Conservation (phyloP, 768 basidiomycete genomes). For the Termitomyces heimii region DNA sequence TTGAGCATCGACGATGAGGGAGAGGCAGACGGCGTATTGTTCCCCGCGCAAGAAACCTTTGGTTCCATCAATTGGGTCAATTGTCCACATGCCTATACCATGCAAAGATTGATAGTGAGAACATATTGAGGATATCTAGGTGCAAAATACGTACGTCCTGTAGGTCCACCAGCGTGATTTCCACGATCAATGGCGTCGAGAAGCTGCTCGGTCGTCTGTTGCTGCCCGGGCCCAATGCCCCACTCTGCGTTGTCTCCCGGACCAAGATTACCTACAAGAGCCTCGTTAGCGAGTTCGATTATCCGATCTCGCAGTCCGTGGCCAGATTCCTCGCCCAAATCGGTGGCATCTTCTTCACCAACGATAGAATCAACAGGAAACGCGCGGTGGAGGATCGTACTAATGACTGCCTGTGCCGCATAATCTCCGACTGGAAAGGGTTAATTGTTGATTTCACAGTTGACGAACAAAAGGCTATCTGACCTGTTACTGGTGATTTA, state of each 20-base stretch:
- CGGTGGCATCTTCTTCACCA: constrained; percentile 90
- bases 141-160: constrained; percentile 54
- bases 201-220: constrained; percentile 51
- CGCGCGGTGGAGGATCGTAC: constrained; percentile 63
- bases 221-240: constrained; percentile 63
- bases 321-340: constrained; percentile 51
- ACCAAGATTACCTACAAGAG: constrained; percentile 48
- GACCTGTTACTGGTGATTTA: constrained; percentile 88
- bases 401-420: constrained; percentile 89
- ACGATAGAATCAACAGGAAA: constrained; percentile 89
- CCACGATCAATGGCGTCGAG: constrained; percentile 86
- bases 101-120: not conserved
- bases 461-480: constrained; percentile 9
- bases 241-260: constrained; percentile 59
- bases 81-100: constrained; percentile 74
- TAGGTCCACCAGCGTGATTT: constrained; percentile 60
- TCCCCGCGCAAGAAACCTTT: constrained; percentile 90
- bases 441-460: not conserved
- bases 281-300: constrained; percentile 76
- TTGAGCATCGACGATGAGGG: constrained; percentile 71
- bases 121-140: not conserved
- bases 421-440: constrained; percentile 76
- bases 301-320: constrained; percentile 55
- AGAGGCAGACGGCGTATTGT: constrained; percentile 90
- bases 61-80: constrained; percentile 90